Evolutionary conservation across 768 basidiomycete genomes (phyloP).

Genomic region (Agaricus subrufescens): DNA sequence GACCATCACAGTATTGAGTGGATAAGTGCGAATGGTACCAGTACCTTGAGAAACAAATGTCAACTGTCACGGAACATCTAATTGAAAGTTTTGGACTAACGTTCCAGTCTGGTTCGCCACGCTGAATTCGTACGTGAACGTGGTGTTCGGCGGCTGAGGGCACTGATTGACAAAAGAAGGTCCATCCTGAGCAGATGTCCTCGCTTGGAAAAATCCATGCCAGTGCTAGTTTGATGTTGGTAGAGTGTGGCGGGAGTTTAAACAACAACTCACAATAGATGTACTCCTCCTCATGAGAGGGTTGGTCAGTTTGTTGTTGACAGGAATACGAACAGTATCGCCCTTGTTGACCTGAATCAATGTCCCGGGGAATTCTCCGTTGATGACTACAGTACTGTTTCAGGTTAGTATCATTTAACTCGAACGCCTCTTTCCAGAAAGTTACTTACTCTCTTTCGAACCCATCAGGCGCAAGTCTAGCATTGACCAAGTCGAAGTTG

Average conservation of each 20-base stretch:
- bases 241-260: neutral
- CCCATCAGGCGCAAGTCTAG: slow-evolving; percentile 39
- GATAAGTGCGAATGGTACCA: slow-evolving; percentile 19
- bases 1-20: slow-evolving; percentile 19
- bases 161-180: slow-evolving; percentile 17
- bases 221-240: neutral
- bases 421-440: neutral
- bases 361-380: slow-evolving; percentile 35
- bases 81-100: neutral
- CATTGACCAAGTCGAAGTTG: slow-evolving; percentile 28
- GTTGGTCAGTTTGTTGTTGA: slow-evolving; percentile 26
- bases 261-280: slow-evolving; percentile 19
- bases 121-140: slow-evolving; percentile 13
- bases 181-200: slow-evolving; percentile 43
- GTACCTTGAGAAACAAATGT: neutral
- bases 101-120: slow-evolving; percentile 8
- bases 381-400: slow-evolving; percentile 30
- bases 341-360: slow-evolving; percentile 35
- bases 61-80: neutral
- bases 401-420: neutral
- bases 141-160: slow-evolving; percentile 15
- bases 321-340: slow-evolving; percentile 27
- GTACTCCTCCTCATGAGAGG: slow-evolving; percentile 29
- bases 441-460: slow-evolving; percentile 19
- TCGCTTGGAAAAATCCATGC: slow-evolving; percentile 31